These are phyloP conservation scores for Metschnikowia lochheadii DNA, from an alignment of 805 yeast genomes.

Conservation along the genomic window DNA sequence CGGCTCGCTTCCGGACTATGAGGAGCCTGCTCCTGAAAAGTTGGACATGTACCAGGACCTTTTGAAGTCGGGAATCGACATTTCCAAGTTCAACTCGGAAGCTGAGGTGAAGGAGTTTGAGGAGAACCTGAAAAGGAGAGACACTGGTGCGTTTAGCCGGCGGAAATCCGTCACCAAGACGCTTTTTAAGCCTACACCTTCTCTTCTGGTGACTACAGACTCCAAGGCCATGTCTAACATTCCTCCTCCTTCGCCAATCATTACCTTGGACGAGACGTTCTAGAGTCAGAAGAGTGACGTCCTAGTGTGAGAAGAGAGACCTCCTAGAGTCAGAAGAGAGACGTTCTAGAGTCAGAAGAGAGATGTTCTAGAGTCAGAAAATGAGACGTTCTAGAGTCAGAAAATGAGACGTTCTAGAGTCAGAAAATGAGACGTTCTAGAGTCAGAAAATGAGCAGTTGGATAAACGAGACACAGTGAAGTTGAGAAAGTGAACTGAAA, in stretches of 20 bases:
- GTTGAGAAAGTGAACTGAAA: too few relatives aligned
- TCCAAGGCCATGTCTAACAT: not conserved
- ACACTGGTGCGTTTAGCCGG: constrained; percentile 13
- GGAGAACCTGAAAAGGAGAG: not conserved
- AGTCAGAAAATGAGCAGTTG: too few relatives aligned
- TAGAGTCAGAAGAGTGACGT: too few relatives aligned
- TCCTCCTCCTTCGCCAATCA: constrained; percentile 30
- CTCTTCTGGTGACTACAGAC: constrained; percentile 22
- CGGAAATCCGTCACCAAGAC: constrained; percentile 33
- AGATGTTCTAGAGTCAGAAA: too few relatives aligned
- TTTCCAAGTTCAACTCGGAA: constrained; percentile 21
- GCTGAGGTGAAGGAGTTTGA: constrained; percentile 22
- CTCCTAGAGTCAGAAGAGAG: too few relatives aligned
- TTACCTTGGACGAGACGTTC: constrained; percentile 34
- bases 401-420: constrained; percentile 19
- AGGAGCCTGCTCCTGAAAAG: constrained; percentile 35
- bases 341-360: too few relatives aligned
- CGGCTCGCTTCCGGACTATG: constrained; percentile 15
- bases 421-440: too few relatives aligned
- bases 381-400: too few relatives aligned
- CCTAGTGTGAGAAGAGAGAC: too few relatives aligned
- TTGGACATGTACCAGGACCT: constrained; percentile 28
- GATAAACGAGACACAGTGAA: too few relatives aligned
- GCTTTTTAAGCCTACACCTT: constrained; percentile 33
- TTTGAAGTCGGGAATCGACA: constrained; percentile 30